Conservation (phyloP, 2,329 filamentous ascomycete genomes). For the Exophiala dermatitidis region DNA sequence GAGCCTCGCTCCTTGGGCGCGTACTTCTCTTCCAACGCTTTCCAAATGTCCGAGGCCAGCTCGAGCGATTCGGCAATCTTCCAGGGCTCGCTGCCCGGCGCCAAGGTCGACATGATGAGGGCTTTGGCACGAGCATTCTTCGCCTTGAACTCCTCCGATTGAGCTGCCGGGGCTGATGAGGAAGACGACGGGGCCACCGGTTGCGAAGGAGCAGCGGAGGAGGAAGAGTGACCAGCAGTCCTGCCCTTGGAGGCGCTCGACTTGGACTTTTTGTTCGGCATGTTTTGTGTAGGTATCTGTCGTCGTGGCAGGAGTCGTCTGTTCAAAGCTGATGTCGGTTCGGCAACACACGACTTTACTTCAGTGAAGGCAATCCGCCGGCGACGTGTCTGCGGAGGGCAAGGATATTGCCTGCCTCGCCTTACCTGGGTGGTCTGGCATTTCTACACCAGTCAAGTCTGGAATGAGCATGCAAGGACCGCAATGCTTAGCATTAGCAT, state of each 20-base stretch:
- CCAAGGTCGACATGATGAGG: conserved; percentile 24
- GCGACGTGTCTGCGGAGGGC: too few species aligned
- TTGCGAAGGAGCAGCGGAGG: background rate
- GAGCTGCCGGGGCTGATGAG: too few species aligned
- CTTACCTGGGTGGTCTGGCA: too few species aligned
- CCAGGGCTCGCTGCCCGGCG: conserved; percentile 21
- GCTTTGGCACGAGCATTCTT: conserved; percentile 21
- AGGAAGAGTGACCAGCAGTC: background rate
- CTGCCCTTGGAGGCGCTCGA: conserved; percentile 13
- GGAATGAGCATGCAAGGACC: too few species aligned
- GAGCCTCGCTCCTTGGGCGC: conserved; percentile 6
- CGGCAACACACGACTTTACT: too few species aligned
- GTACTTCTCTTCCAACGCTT: conserved; percentile 19
- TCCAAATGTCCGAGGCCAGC: conserved; percentile 22
- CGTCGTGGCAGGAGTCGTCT: background rate
- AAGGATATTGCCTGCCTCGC: too few species aligned
- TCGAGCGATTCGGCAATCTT: conserved; percentile 22
- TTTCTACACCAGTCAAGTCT: too few species aligned
- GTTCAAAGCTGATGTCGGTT: too few species aligned
- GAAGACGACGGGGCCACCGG: too few species aligned
- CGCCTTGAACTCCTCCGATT: conserved; percentile 10
- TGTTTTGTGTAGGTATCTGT: background rate
- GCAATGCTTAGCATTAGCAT: too few species aligned
- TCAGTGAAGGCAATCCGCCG: too few species aligned
- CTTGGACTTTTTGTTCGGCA: conserved; percentile 21